These are phyloP conservation scores for Xylariaceae sp. DNA, from an alignment of 2,329 filamentous ascomycete genomes.

Conservation along the genomic window DNA sequence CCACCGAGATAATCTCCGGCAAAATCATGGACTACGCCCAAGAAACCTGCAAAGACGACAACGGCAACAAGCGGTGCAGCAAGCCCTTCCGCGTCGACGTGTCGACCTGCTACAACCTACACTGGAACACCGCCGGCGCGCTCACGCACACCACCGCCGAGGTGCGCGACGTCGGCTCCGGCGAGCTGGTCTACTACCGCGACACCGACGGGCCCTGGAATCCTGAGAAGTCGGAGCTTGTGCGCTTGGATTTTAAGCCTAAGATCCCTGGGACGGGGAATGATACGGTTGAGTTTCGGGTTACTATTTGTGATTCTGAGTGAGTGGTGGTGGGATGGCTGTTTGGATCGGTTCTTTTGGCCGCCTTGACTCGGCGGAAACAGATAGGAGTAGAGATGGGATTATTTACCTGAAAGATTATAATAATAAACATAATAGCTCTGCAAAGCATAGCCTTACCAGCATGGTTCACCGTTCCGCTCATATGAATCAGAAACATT, in stretches of 20 bases:
- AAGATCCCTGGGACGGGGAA: constrained; percentile 43
- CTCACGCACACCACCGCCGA: constrained; percentile 36
- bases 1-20: constrained; percentile 32
- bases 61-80: constrained; percentile 38
- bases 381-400: too few relatives aligned
- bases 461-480: too few relatives aligned
- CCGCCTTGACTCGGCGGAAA: too few relatives aligned
- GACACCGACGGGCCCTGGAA: constrained; percentile 45
- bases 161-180: constrained; percentile 32
- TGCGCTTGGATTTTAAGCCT: constrained; percentile 45
- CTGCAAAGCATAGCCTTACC: too few relatives aligned
- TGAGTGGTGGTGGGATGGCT: neutral
- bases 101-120: constrained; percentile 39
- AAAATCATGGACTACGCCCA: constrained; percentile 41
- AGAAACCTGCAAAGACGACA: constrained; percentile 39
- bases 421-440: too few relatives aligned
- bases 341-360: too few relatives aligned
- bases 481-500: too few relatives aligned
- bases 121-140: constrained; percentile 39
- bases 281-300: constrained; percentile 42
- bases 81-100: constrained; percentile 39
- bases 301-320: constrained; percentile 34
- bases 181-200: constrained; percentile 42
- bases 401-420: too few relatives aligned
- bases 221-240: constrained; percentile 42